Base-by-base conservation (phyloP, 192 early-diverging fungal genomes). In the Coemansia sp. region DNA sequence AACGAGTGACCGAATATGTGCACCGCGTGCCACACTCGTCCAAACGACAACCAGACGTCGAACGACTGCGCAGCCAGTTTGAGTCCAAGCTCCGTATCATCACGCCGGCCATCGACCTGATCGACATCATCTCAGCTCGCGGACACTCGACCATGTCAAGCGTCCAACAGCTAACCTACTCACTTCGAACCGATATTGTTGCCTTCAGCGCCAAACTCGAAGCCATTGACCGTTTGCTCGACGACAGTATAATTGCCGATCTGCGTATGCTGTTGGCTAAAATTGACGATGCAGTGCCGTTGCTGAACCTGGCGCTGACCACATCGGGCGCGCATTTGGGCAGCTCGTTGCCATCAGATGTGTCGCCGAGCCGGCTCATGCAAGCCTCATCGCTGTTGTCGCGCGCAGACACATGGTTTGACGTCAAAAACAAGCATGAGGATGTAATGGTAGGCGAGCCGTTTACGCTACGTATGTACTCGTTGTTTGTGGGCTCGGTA, bases 61-160 rank as follows among this genome's bases (percentile, higher is more conserved):
- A 73, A 39, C 68, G 62, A 5, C 69, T 84, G 7, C 79, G 75
- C 11, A 22, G 54, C n/a, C 82, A 63, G 49, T 80, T 87, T 27
- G 85, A 86, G 56, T 50, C 73, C 27, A 84, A 73, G 43, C 74
- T 87, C 35, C 73, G 76, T 7, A 81, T 87, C 10, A 75, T 87
- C 11, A 76, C 85, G 58, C 89, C 89, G n/a, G 83, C 88, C 24
- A 87, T 91, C 55, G 89, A 91, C 69, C 75, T 87, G 12, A 82
- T 90, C 39, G 86, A 86, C 35, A 82, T 86, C 11, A 82, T 85
- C 38, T 82, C 85, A 1, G 87, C 87, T 8, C 83, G 86, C 58
- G 87, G 88, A 0, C 85, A 90, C 61, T 83, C 76, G 7, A 75
- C 85, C 10, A 68, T 89, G 41, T 70, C 83, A 19, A 75, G 89